These are phyloP conservation scores for Phialemoniopsis sp. DNA, from an alignment of 2,329 filamentous ascomycete genomes.

Conservation along the genomic window DNA sequence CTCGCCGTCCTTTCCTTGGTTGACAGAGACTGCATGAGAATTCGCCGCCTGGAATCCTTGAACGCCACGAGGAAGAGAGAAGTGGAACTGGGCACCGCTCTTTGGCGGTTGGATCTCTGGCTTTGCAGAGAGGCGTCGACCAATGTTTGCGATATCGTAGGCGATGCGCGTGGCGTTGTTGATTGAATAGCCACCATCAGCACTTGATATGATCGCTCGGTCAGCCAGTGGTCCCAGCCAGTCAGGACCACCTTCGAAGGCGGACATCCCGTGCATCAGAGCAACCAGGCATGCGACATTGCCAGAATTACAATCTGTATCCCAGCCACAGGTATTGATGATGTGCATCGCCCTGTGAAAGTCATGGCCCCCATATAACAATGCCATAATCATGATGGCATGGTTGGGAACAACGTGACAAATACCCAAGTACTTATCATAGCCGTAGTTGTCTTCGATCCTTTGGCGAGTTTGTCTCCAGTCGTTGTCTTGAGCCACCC, in stretches of 20 bases:
- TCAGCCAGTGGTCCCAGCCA: constrained; percentile 29
- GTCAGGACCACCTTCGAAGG: constrained; percentile 19
- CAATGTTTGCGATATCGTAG: constrained; percentile 20
- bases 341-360: constrained; percentile 28
- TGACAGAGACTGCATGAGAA: constrained; percentile 1
- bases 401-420: constrained; percentile 29
- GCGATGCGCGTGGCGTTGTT: constrained; percentile 27
- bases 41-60: constrained; percentile 22
- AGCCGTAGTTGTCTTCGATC: constrained; percentile 25
- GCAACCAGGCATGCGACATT: constrained; percentile 29
- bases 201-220: constrained; percentile 26
- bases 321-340: constrained; percentile 29
- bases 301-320: constrained; percentile 32
- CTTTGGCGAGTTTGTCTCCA: constrained; percentile 26
- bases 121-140: constrained; percentile 16
- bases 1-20: constrained; percentile 4
- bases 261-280: constrained; percentile 24
- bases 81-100: constrained; percentile 28
- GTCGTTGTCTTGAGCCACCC: constrained; percentile 18
- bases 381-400: constrained; percentile 24
- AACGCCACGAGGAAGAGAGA: constrained; percentile 26
- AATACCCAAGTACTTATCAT: constrained; percentile 23
- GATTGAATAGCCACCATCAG: constrained; percentile 28
- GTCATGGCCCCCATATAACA: constrained; percentile 21
- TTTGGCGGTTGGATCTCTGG: constrained; percentile 17